Evolutionary conservation across 148 eudicot species (phyloP), one percentile per base, ranked within the genome.

Genomic region (Rhododendron williamsianum): DNA sequence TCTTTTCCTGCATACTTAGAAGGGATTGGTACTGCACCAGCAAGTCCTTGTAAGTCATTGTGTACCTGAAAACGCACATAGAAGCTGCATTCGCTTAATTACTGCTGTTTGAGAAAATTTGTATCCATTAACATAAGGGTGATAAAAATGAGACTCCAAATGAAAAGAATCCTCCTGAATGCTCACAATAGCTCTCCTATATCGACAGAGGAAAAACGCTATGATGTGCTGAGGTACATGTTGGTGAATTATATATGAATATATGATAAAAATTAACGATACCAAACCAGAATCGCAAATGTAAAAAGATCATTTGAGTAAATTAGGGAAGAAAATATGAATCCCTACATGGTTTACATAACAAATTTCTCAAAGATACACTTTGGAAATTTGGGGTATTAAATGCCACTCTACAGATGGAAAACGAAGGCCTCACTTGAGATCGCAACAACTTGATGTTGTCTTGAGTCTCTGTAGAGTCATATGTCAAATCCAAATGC

Each of bases 401-500:
- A n/a, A 82, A 41, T 43, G n/a, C 25, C 65, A 58, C 65, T 21
- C 65, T 1, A 58, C 9, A 6, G 6, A 21, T 58, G 65, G 65
- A 25, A 51, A 15, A 49, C 6, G 9, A 33, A 71, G 25, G 36
- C 49, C 94, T 90, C 85, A 95, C 99, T 87, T 97, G 99, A 81
- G 93, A 88, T 82, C 96, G 91, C 85, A 97, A 84, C 74, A 95
- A 84, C 85, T 93, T 88, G 87, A 97, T 97, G 89, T 95, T 98
- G 77, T 95, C 98, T 89, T 95, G 94, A 87, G 99, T 95, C 83
- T 93, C 98, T 82, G 90, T 81, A 74, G 94, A 82, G 48, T 92
- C 94, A 86, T 97, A 97, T 60, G 99, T 97, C 84, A 91, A 91
- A 86, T 90, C 92, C 87, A 97, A 89, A 92, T 97, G 98, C 90